These are phyloP conservation scores for Populus euphratica DNA, from an alignment of 345 rosid genomes.

Conservation along the genomic window DNA sequence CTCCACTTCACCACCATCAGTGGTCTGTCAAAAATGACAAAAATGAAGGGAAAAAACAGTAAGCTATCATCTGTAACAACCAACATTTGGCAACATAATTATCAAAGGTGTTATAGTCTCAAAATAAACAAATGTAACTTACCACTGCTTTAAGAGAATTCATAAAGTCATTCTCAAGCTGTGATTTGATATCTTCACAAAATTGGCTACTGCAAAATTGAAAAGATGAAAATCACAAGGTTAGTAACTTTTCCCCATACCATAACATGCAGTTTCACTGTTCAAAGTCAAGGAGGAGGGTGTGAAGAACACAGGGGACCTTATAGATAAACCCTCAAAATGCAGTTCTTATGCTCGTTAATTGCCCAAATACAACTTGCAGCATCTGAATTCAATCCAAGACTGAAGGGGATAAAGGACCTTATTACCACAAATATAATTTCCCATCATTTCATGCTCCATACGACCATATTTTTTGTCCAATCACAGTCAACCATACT, in stretches of 20 bases:
- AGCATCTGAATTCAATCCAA: neutral
- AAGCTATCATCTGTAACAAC: neutral
- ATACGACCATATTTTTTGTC: neutral
- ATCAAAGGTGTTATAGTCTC: neutral
- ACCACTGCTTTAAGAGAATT: conserved; percentile 77
- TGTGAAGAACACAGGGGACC: neutral
- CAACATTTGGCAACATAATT: conserved; percentile 4
- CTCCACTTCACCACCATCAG: conserved; percentile 64
- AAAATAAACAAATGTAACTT: neutral
- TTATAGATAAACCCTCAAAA: neutral
- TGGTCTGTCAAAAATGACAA: conserved; percentile 35
- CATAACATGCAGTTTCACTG: neutral
- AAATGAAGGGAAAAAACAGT: neutral
- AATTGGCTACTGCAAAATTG: conserved; percentile 75
- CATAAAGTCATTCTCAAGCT: conserved; percentile 78
- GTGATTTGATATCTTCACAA: conserved; percentile 57
- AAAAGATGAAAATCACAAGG: neutral
- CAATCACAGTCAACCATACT: neutral
- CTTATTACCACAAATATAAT: neutral
- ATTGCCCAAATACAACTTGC: neutral
- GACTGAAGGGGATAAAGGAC: neutral
- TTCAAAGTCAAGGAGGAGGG: neutral
- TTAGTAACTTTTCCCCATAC: neutral
- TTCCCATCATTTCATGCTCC: neutral
- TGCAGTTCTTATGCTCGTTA: neutral